Conservation (phyloP, 116 monocot genomes). For the Zostera marina region DNA sequence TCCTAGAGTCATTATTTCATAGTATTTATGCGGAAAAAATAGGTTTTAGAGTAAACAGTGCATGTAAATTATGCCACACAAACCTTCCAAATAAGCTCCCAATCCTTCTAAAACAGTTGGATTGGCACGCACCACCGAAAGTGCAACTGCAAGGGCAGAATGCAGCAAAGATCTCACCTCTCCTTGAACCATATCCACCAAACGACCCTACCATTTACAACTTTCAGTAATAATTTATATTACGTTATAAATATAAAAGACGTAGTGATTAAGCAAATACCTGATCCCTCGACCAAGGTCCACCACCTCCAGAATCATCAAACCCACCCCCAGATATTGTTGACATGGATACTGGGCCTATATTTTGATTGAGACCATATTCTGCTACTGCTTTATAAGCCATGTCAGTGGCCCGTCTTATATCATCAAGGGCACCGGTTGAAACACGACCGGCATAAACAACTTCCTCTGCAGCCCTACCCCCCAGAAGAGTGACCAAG, state of each 20-base stretch:
- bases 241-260: background rate
- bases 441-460: constrained; percentile 91
- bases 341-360: constrained; percentile 84
- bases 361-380: constrained; percentile 69
- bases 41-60: background rate
- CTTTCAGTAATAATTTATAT: background rate
- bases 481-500: constrained; percentile 90
- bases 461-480: constrained; percentile 95
- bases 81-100: constrained; percentile 92
- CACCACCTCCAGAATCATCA: constrained; percentile 74
- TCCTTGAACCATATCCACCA: constrained; percentile 83
- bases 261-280: constrained; percentile 15
- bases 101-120: constrained; percentile 90
- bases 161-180: constrained; percentile 80
- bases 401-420: constrained; percentile 93
- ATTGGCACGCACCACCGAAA: constrained; percentile 81
- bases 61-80: no score
- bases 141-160: constrained; percentile 93
- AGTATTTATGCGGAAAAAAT: background rate
- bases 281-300: constrained; percentile 88
- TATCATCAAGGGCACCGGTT: constrained; percentile 98
- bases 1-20: background rate
- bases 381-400: constrained; percentile 99
- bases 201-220: constrained; percentile 43
- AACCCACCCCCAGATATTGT: constrained; percentile 85